Evolutionary conservation across 352 stramenopile genomes (phyloP).

Genomic region (Plasmopara muralis): DNA sequence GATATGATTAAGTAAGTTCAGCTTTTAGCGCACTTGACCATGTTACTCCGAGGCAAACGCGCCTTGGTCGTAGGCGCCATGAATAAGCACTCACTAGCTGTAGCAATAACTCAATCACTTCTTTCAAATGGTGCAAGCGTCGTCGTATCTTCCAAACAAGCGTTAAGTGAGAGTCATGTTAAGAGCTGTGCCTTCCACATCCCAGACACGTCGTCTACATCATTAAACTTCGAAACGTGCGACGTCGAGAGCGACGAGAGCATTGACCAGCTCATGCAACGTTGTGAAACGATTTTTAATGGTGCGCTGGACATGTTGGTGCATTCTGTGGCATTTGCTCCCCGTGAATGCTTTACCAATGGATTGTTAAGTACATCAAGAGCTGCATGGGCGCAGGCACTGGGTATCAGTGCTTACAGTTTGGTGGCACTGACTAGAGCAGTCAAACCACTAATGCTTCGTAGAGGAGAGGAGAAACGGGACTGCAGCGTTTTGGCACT

Average conservation of each 20-base stretch:
- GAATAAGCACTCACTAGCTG: conserved; percentile 87
- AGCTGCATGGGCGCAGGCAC: conserved; percentile 63
- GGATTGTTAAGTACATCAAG: conserved; percentile 44
- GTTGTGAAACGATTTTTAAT: conserved; percentile 36
- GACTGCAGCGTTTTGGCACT: conserved; percentile 81
- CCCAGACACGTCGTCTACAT: conserved; percentile 5
- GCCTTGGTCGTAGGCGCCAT: conserved; percentile 85
- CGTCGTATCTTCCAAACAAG: conserved; percentile 62
- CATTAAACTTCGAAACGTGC: conserved; percentile 54
- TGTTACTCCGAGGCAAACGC: conserved; percentile 53
- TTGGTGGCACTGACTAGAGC: conserved; percentile 76
- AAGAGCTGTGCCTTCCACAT: conserved; percentile 44
- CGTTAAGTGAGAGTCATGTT: conserved; percentile 40
- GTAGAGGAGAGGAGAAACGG: conserved; percentile 6
- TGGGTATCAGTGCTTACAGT: conserved; percentile 87
- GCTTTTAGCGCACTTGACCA: conserved; percentile 2
- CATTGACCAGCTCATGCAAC: conserved; percentile 42
- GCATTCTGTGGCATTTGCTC: conserved; percentile 88
- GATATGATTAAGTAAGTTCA: background rate
- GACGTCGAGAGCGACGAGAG: conserved; percentile 65
- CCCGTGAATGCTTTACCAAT: conserved; percentile 59
- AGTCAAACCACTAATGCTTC: conserved; percentile 47
- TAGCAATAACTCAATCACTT: conserved; percentile 59
- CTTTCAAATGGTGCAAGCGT: conserved; percentile 59
- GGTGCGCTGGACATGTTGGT: conserved; percentile 78